These are phyloP conservation scores for Fusarium dlaminii DNA, from an alignment of 2,329 filamentous ascomycete species.

Conservation along the genomic window DNA sequence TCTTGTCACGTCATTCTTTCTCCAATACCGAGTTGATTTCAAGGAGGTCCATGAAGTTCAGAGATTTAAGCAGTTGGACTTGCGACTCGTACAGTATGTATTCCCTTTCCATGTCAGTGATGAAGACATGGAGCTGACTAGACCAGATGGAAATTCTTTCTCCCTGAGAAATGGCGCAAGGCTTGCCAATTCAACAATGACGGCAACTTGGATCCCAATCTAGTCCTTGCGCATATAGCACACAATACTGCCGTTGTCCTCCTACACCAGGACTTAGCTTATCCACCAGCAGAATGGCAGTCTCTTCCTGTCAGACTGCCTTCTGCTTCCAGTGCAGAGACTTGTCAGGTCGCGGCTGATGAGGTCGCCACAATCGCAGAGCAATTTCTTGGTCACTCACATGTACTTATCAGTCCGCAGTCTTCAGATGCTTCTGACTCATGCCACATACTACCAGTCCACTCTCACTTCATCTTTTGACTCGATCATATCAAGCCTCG, in stretches of 20 bases:
- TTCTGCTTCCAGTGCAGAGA: slow-evolving; percentile 27
- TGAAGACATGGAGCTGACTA: neutral
- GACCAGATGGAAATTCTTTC: slow-evolving; percentile 57
- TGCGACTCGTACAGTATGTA: slow-evolving; percentile 52
- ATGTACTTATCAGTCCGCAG: slow-evolving; percentile 16
- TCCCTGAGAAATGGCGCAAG: slow-evolving; percentile 54
- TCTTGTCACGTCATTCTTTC: slow-evolving; percentile 54
- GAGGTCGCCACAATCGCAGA: slow-evolving; percentile 26
- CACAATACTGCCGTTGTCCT: slow-evolving; percentile 40
- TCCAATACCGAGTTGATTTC: slow-evolving; percentile 53
- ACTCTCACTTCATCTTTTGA: slow-evolving; percentile 5
- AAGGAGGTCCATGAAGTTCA: slow-evolving; percentile 49
- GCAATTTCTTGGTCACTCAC: slow-evolving; percentile 16
- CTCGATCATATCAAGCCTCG: slow-evolving; percentile 18
- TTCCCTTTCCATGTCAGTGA: accelerated
- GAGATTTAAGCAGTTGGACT: slow-evolving; percentile 56
- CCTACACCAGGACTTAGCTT: slow-evolving; percentile 37
- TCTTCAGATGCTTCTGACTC: slow-evolving; percentile 28
- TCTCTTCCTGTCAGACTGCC: slow-evolving; percentile 19
- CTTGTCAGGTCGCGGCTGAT: slow-evolving; percentile 22
- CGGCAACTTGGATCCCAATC: slow-evolving; percentile 55
- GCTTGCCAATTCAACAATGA: slow-evolving; percentile 51
- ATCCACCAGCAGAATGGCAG: slow-evolving; percentile 31
- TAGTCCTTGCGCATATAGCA: slow-evolving; percentile 39
- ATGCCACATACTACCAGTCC: slow-evolving; percentile 11